Evolutionary conservation across 2,329 filamentous ascomycete genomes (phyloP).

Genomic region (Fusarium bulbicola): DNA sequence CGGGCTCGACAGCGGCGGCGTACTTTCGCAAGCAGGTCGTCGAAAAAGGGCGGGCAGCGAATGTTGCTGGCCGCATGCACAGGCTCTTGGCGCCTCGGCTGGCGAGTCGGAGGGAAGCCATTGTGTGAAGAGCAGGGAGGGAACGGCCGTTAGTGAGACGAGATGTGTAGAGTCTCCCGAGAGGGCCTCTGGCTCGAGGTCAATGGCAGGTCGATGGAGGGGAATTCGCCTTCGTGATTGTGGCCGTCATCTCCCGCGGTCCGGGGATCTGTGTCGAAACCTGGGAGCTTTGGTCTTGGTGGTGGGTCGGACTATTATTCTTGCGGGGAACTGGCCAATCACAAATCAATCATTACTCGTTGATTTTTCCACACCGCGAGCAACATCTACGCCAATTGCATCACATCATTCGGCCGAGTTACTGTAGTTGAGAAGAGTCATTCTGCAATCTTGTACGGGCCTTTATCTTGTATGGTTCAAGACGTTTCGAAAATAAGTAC

Average conservation of each 20-base stretch:
- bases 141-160: conserved; percentile 42
- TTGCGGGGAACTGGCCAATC: conserved; percentile 46
- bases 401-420: conserved; percentile 9
- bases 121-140: conserved; percentile 53
- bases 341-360: conserved; percentile 42
- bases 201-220: conserved; percentile 47
- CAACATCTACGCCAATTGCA: conserved; percentile 7
- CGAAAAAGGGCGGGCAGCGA: conserved; percentile 69
- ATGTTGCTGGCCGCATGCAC: conserved; percentile 59
- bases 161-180: conserved; percentile 44
- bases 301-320: conserved; percentile 47
- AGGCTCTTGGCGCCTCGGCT: conserved; percentile 75
- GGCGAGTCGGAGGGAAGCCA: conserved; percentile 79
- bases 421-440: background rate
- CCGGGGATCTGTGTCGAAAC: conserved; percentile 41
- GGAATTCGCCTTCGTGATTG: conserved; percentile 45
- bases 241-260: conserved; percentile 46
- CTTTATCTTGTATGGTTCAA: background rate
- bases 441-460: background rate
- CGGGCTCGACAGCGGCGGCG: conserved; percentile 59
- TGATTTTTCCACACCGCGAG: conserved; percentile 32
- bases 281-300: conserved; percentile 45
- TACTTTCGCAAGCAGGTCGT: conserved; percentile 70
- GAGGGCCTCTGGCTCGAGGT: conserved; percentile 49
- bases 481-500: background rate